Percentiles rank a stretch among this genome's conserved stretches.
Evolutionary conservation across 2,329 filamentous ascomycete species (phyloP).

Genomic region (Fusarium sp.): DNA sequence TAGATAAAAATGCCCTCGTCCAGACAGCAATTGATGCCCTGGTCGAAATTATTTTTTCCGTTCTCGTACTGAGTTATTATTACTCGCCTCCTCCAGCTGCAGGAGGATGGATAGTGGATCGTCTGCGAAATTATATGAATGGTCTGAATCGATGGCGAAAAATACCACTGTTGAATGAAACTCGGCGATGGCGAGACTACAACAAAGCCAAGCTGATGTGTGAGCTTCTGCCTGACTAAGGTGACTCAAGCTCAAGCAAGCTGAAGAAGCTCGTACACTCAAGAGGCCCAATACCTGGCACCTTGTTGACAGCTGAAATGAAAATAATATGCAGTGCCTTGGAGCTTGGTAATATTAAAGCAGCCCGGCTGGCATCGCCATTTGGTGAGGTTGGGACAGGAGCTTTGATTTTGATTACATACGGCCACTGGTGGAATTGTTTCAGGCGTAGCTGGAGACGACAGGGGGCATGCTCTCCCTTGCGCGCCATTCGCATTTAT

Average conservation of each 20-base stretch:
- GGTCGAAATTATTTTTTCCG: conserved; percentile 18
- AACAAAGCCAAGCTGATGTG: conserved; percentile 14
- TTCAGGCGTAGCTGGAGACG: conserved; percentile 37
- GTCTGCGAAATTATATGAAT: conserved; percentile 8
- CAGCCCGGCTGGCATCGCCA: not conserved
- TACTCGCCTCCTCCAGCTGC: conserved; percentile 28
- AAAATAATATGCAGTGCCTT: conserved; percentile 22
- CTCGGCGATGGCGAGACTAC: conserved; percentile 24
- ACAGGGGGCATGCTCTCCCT: conserved; percentile 40
- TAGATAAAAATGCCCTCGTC: not conserved
- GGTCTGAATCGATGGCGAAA: conserved; percentile 26
- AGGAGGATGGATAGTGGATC: conserved; percentile 32
- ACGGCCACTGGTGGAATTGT: conserved; percentile 34
- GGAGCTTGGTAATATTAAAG: conserved; percentile 4
- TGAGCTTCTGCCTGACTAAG: conserved; percentile 18
- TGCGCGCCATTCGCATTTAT: conserved; percentile 20
- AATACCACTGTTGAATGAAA: conserved; percentile 11
- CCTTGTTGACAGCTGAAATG: conserved; percentile 27
- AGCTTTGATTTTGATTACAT: conserved; percentile 40
- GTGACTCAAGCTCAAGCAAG: conserved; percentile 27
- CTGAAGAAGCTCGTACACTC: conserved; percentile 25
- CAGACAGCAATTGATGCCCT: not conserved
- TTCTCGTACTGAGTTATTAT: conserved; percentile 12
- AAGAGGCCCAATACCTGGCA: conserved; percentile 6
- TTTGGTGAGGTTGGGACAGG: conserved; percentile 25